Evolutionary conservation across 2,329 filamentous ascomycete genomes (phyloP), one percentile per base, ranked within the genome.

Genomic region (Apiospora rasikravindrae): DNA sequence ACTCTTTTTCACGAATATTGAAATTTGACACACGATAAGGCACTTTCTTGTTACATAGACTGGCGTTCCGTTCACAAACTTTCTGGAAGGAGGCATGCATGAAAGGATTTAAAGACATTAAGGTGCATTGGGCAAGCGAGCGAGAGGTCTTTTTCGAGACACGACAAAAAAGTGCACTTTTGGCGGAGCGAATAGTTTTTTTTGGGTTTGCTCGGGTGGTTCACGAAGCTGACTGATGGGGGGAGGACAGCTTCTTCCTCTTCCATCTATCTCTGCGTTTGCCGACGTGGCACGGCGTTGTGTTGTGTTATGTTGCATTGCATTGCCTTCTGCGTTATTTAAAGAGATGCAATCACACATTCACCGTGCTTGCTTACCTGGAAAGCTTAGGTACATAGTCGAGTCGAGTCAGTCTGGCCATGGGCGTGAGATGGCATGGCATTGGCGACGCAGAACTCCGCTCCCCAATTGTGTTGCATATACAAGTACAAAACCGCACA

Each of bases 81-180:
- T 64, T 22, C n/a, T 33, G 33, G 37, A 64, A 33, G 57, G 53
- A 14, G 49, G 57, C 57, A 64, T 40, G 57, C 57, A 64, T 64
- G 57, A 40, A 40, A 64, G 37, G 57, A 64, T 64, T 64, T 37
- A 37, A 33, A 40, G 57, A 24, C 57, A 64, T 40, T 64, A 40
- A n/a, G 57, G 57, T 64, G 57, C 57, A 64, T 64, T 64, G 57
- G 57, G 57, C 57, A 64, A 64, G 57, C 57, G 57, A 64, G 57
- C 57, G 57, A 61, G 57, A 61, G 33, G 57, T 40, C 57, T 22
- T 64, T 64, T 64, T 64, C 16, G 33, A 64, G 57, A 40, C 33
- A 57, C 26, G 57, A 40, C 33, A 57, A 6, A 64, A 64, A 64
- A 64, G 33, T 33, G 33, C 57, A 40, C 57, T 24, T 22, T 37